A percentile compares a stretch with the other conserved stretches of the same genome.
Conservation (phyloP, 2,329 filamentous ascomycete species). For the Colletotrichum echinochloae region DNA sequence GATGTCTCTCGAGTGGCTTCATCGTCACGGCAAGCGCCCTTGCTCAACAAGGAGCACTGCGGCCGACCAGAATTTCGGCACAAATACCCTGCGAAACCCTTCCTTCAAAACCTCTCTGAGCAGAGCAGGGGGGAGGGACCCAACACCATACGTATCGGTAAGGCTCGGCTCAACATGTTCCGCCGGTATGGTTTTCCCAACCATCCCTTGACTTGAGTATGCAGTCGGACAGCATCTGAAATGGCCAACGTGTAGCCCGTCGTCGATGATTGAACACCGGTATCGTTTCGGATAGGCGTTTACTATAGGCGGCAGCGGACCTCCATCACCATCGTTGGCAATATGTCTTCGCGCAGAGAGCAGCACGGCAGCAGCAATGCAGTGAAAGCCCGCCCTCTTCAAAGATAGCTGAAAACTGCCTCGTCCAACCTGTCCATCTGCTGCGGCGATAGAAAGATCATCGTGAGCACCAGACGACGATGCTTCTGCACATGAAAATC, state of each 20-base stretch:
- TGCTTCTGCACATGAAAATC: slow-evolving; percentile 5
- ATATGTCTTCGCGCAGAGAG: neutral
- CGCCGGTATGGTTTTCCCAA: neutral
- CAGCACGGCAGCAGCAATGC: slow-evolving; percentile 2
- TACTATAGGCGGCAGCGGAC: neutral
- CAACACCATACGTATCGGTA: neutral
- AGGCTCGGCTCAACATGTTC: neutral
- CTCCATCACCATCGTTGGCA: slow-evolving; percentile 18
- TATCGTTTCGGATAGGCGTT: slow-evolving; percentile 15
- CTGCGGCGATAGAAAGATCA: neutral
- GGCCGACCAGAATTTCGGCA: neutral
- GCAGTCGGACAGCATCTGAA: neutral
- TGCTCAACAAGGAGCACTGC: neutral
- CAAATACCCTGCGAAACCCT: neutral
- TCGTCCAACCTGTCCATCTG: neutral
- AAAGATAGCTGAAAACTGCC: neutral
- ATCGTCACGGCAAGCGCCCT: neutral
- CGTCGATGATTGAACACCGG: slow-evolving; percentile 8
- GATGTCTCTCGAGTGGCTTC: neutral
- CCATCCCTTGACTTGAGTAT: neutral
- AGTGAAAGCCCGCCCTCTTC: neutral
- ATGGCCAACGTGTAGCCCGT: neutral
- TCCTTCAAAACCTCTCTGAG: neutral
- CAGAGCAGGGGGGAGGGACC: neutral
- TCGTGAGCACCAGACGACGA: slow-evolving; percentile 10